A percentile compares a stretch with the other conserved stretches of the same genome.
These are phyloP conservation scores for Ramaria sp. DNA, from an alignment of 768 basidiomycete genomes.

Conservation along the genomic window DNA sequence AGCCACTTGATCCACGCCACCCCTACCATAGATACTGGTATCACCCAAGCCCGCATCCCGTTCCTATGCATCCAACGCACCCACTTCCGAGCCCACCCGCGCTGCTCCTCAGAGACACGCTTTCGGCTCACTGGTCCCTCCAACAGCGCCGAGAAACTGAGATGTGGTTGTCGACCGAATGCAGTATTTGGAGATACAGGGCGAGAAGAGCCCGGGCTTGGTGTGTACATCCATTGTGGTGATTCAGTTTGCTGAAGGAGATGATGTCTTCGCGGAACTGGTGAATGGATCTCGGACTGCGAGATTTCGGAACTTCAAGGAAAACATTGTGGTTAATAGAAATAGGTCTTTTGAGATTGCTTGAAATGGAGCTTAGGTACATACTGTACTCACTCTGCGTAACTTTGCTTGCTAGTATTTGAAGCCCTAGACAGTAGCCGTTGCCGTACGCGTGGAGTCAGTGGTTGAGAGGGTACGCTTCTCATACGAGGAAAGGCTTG, in stretches of 20 bases:
- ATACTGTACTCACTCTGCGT: conserved; percentile 3
- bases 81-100: conserved; percentile 48
- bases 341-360: background rate
- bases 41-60: conserved; percentile 45
- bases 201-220: conserved; percentile 36
- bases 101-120: conserved; percentile 16
- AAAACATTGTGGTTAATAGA: background rate
- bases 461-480: background rate
- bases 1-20: conserved; percentile 54
- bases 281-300: conserved; percentile 42
- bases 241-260: conserved; percentile 44
- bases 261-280: conserved; percentile 55
- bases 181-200: conserved; percentile 27
- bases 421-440: conserved; percentile 6
- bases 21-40: conserved; percentile 42
- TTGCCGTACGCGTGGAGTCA: background rate
- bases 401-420: conserved; percentile 2
- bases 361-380: background rate
- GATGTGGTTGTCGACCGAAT: conserved; percentile 3
- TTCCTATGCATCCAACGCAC: conserved; percentile 73
- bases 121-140: conserved; percentile 8
- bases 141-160: conserved; percentile 10
- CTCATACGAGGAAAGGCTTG: background rate
- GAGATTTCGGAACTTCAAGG: conserved; percentile 17
- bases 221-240: conserved; percentile 47